Base-by-base conservation (phyloP, 2,329 filamentous ascomycete genomes). In the Verticillium isaacii region DNA sequence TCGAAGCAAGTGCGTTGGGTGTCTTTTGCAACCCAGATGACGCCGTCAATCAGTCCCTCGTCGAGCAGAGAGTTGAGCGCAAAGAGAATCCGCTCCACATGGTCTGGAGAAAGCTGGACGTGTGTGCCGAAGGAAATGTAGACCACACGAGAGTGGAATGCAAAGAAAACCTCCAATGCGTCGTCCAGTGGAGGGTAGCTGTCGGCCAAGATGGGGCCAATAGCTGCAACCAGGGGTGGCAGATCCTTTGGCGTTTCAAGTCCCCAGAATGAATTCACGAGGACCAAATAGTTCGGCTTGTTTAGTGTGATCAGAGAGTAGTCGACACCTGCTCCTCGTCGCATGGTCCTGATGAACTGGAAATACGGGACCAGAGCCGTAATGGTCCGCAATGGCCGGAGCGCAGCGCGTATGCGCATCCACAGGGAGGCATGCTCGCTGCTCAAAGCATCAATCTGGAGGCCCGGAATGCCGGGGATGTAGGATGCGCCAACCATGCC, bases 111-210 rank as follows among this genome's bases (percentile, higher is more conserved):
- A 1, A 80, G 67, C 8, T 69, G 66, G 9, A 80, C 68, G 59
- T 80, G 78, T 0, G 77, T 80, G 1, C 78, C 78, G 0, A 80
- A 70, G 0, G 75, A 72, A n/a, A 79, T 62, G 62, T 79, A 80
- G 3, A 79, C 60, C 2, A 73, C 70, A n/a, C 66, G 71, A 6
- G 68, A 37, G 32, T 75, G 73, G 0, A n/a, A 34, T 3, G 64
- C 50, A 0, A 77, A 65, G 63, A 80, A 80, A 2, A 34, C n/a
- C 8, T 62, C 39, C 29, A 68, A 62, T 1, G 62, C 60, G 0
- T 62, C 59, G 4, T 73, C 70, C 4, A 80, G 64, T 0, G 70
- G 66, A 4, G 71, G 67, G 56, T 72, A 78, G 15, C 68, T 63
- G 36, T 77, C 74, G 1, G 69, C 63, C 6, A 80, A 67, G 2